Evolutionary conservation across 1,284 basidiomycete genomes (phyloP).

Genomic region (Chiua sp.): DNA sequence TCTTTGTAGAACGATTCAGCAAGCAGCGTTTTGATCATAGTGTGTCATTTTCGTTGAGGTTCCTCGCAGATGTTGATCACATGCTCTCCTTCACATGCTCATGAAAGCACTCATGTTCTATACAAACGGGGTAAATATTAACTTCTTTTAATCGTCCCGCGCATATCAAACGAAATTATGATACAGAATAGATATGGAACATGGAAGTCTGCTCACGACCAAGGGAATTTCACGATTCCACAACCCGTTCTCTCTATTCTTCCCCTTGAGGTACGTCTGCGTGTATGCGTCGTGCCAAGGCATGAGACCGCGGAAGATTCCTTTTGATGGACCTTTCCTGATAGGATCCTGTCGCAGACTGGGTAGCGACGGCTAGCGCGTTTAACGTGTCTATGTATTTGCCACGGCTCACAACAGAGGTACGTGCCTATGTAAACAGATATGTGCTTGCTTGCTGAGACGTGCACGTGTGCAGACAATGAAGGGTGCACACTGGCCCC

Average conservation of each 20-base stretch:
- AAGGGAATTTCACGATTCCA: conserved; percentile 62
- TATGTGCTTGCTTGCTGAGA: background rate
- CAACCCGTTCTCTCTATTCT: conserved; percentile 63
- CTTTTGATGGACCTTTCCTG: background rate
- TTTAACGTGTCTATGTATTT: conserved; percentile 52
- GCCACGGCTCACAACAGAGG: conserved; percentile 57
- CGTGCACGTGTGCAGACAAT: conserved; percentile 42
- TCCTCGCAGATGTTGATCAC: background rate
- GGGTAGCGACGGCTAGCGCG: conserved; percentile 48
- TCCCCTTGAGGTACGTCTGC: conserved; percentile 50
- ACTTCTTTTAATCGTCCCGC: background rate
- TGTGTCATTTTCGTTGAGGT: conserved; percentile 38
- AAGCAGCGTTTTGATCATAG: conserved; percentile 64
- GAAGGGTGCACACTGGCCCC: conserved; percentile 62
- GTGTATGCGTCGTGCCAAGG: background rate
- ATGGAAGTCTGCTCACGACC: conserved; percentile 55
- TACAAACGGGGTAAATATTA: conserved; percentile 46
- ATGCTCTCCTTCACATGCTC: background rate
- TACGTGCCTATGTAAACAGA: conserved; percentile 28
- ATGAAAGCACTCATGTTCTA: conserved; percentile 61
- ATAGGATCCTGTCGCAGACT: conserved; percentile 71
- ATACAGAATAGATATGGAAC: conserved; percentile 55
- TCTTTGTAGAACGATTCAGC: conserved; percentile 63
- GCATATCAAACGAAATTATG: conserved; percentile 1
- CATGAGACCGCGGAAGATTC: background rate